Percentiles rank a stretch among this genome's conserved stretches.
Conservation (phyloP, 2,329 filamentous ascomycete genomes). For the Karstenula rhodostoma region DNA sequence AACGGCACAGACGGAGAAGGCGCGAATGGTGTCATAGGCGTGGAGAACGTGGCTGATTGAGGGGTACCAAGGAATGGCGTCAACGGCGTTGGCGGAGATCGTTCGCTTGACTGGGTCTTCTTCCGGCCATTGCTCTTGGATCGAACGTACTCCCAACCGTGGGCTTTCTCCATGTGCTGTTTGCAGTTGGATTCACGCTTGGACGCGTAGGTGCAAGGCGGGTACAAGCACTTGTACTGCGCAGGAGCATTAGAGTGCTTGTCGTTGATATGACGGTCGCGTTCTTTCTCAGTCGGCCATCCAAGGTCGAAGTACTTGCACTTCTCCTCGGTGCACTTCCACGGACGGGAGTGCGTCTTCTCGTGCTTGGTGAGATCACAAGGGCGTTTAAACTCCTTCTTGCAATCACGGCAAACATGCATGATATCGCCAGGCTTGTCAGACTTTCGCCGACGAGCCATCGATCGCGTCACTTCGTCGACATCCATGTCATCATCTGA, state of each 20-base stretch:
- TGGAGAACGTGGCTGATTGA: constrained; percentile 42
- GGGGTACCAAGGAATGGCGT: constrained; percentile 48
- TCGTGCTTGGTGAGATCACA: constrained; percentile 98
- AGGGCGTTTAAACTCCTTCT: constrained; percentile 92
- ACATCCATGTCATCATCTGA: constrained; percentile 76
- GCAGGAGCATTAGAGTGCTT: constrained; percentile 84
- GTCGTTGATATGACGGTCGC: constrained; percentile 94
- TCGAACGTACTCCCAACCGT: constrained; percentile 88
- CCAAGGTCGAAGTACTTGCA: constrained; percentile 93
- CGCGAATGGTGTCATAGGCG: constrained; percentile 49
- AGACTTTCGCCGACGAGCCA: constrained; percentile 96
- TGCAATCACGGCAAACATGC: constrained; percentile 80
- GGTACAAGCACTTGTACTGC: constrained; percentile 83
- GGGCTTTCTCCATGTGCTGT: constrained; percentile 98
- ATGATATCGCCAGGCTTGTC: constrained; percentile 84
- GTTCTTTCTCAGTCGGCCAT: constrained; percentile 98
- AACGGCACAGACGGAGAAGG: constrained; percentile 54
- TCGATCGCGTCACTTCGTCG: constrained; percentile 85
- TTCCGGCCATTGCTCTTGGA: constrained; percentile 83
- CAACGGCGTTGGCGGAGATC: constrained; percentile 45
- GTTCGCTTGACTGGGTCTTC: constrained; percentile 40
- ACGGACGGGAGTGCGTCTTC: constrained; percentile 95
- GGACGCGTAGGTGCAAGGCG: constrained; percentile 89
- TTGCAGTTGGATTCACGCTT: constrained; percentile 98
- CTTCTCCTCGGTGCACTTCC: constrained; percentile 82